phyloP scores from a whole-genome alignment of 805 yeast genomes.

The Limtongia smithiae region DNA sequence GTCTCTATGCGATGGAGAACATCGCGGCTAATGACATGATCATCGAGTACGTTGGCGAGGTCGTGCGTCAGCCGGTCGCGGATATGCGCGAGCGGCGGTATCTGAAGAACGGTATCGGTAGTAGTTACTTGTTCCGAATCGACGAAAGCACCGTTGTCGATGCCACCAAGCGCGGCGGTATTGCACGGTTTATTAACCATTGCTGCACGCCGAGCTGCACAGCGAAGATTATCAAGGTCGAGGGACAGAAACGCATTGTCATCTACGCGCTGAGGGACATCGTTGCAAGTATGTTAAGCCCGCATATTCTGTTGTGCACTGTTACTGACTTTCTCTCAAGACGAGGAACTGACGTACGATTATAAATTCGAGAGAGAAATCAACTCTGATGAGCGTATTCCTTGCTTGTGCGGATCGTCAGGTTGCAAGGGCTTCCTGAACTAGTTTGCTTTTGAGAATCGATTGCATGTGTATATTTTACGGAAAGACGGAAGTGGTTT shows the following conservation, averaged over 20 bases:
- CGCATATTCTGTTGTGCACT: neutral
- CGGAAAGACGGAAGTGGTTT: too few species aligned
- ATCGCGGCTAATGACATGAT: constrained; percentile 97
- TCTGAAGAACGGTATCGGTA: constrained; percentile 87
- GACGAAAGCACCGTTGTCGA: constrained; percentile 94
- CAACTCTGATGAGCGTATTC: constrained; percentile 31
- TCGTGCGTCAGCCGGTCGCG: constrained; percentile 88
- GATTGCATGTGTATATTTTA: too few species aligned
- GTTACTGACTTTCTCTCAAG: constrained; percentile 18
- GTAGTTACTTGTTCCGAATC: constrained; percentile 85
- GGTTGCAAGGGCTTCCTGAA: constrained; percentile 91
- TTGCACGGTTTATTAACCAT: constrained; percentile 94
- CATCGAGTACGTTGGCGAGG: constrained; percentile 95
- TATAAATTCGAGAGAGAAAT: constrained; percentile 77
- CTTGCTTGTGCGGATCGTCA: constrained; percentile 93
- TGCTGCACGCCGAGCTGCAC: constrained; percentile 98
- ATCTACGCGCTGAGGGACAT: constrained; percentile 89
- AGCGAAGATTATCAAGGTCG: constrained; percentile 92
- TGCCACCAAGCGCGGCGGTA: constrained; percentile 96
- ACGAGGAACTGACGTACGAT: constrained; percentile 84
- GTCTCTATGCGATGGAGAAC: constrained; percentile 90
- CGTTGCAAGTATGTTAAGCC: constrained; percentile 61
- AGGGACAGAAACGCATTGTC: constrained; percentile 88
- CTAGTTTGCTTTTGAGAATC: too few species aligned
- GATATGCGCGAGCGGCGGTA: constrained; percentile 87